Conservation (phyloP, 352 stramenopile genomes). For the Phytophthora quininea region DNA sequence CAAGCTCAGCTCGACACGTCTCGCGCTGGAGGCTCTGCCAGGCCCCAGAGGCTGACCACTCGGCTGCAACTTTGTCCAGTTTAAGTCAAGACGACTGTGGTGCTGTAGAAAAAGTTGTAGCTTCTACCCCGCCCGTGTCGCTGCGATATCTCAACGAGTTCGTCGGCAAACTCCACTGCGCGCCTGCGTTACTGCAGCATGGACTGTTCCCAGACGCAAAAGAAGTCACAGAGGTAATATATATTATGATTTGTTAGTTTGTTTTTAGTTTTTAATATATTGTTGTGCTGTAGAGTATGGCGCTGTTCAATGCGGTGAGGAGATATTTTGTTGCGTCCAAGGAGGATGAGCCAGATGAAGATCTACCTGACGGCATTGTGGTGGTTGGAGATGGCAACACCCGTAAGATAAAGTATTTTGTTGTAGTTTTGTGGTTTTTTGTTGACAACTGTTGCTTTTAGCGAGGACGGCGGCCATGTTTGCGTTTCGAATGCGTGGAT, state of each 20-base stretch:
- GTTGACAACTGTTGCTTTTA: constrained; percentile 22
- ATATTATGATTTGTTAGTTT: not conserved
- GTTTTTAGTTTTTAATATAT: constrained; percentile 1
- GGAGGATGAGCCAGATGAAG: constrained; percentile 9
- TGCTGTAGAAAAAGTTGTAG: constrained; percentile 8
- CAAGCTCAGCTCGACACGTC: constrained; percentile 28
- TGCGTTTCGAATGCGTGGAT: constrained; percentile 68
- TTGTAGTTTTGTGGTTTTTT: constrained; percentile 6
- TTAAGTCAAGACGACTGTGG: not conserved
- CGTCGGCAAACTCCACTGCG: constrained; percentile 79
- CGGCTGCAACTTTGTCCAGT: constrained; percentile 16
- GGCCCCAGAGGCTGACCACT: not conserved
- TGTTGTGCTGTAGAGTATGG: constrained; percentile 67
- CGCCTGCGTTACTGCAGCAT: constrained; percentile 67
- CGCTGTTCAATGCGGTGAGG: constrained; percentile 81
- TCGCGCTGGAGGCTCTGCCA: constrained; percentile 41
- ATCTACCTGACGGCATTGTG: constrained; percentile 70
- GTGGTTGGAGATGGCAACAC: constrained; percentile 83
- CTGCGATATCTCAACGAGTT: constrained; percentile 88
- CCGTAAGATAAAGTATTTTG: constrained; percentile 33
- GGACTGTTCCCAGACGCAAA: constrained; percentile 83
- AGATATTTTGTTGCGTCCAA: constrained; percentile 56
- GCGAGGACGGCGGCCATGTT: constrained; percentile 81
- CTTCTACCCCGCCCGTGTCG: constrained; percentile 41
- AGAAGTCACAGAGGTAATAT: constrained; percentile 77